Evolutionary conservation across 192 early-diverging fungal genomes (phyloP), one percentile per base, ranked within the genome.

Genomic region (Allomyces arbusculus): DNA sequence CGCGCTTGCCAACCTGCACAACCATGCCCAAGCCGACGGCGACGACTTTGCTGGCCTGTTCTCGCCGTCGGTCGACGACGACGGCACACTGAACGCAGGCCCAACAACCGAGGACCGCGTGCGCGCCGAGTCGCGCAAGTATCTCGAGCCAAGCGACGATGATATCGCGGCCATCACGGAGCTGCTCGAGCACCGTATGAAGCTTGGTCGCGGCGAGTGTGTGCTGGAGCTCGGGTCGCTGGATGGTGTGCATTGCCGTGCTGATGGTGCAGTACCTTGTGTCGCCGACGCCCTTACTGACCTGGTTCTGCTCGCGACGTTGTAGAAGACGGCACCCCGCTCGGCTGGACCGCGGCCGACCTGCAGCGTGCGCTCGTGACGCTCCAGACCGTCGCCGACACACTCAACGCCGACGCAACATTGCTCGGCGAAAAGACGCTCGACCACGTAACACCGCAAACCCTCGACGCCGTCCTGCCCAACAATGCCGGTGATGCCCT

Each of bases 361-460:
- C 75, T 72, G 44, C 61, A 63, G 14, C 70, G 58, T 20, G 68
- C 65, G 28, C 16, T 78, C 11, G 63, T 61, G 44, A 73, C 68
- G n/a, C 63, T 82, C n/a, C 40, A 24, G n/a, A n/a, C 24, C 33
- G 68, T 44, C 2, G 73, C 76, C 1, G 63, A 68, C 44, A 45
- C 28, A 7, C 65, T 78, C 25, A 67, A 70, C 28, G 71, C 73
- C 40, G 80, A 82, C 65, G 72, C 71, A 14, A 72, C 69, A 0
- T 62, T 79, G 14, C 62, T 82, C 24, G 63, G 74, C 65, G 68
- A 78, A 12, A 70, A 61, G 7, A 23, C 74, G 23, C 24, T n/a
- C 64, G 23, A 33, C 33, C 23, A 12, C 20, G 16, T 23, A 62
- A 10, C 40, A 14, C 62, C 55, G 20, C 14, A 66, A 6, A 28